phyloP scores from a whole-genome alignment of 129 eudicot species.

The Sambucus nigra region DNA sequence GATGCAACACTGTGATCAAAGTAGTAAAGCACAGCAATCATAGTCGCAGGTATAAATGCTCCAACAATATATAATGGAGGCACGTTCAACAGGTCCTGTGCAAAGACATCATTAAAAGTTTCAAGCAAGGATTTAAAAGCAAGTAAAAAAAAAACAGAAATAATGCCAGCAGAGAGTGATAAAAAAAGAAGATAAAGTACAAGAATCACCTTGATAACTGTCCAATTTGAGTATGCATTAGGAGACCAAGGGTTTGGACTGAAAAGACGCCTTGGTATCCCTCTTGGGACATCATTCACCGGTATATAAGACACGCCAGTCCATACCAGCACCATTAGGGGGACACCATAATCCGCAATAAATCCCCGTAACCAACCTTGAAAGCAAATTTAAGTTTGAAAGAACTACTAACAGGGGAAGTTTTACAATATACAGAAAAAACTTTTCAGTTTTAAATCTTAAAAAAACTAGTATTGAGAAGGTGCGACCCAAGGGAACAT shows the following conservation, averaged over 20 bases:
- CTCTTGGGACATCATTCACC: constrained; percentile 72
- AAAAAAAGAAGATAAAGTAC: constrained; percentile 2
- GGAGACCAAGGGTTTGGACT: constrained; percentile 99
- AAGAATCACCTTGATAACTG: constrained; percentile 70
- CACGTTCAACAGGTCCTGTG: constrained; percentile 82
- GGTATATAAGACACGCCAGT: constrained; percentile 86
- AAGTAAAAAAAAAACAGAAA: background rate
- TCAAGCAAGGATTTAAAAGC: constrained; percentile 7
- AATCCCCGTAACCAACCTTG: constrained; percentile 91
- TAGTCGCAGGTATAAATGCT: constrained; percentile 96
- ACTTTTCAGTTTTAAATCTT: too few relatives aligned
- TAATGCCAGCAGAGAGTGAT: background rate
- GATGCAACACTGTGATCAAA: constrained; percentile 99
- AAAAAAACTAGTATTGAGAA: too few relatives aligned
- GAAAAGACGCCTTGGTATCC: constrained; percentile 84
- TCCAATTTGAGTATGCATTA: constrained; percentile 92
- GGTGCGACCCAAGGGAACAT: too few relatives aligned
- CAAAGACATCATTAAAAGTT: constrained; percentile 5
- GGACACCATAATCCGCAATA: constrained; percentile 94
- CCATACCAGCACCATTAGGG: constrained; percentile 92
- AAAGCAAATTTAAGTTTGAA: constrained; percentile 17
- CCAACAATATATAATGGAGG: constrained; percentile 83
- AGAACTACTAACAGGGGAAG: background rate
- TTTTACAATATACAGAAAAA: background rate
- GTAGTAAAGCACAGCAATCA: constrained; percentile 96